Conservation (phyloP, 2,329 filamentous ascomycete genomes). For the Sporothrix euskadiensis region DNA sequence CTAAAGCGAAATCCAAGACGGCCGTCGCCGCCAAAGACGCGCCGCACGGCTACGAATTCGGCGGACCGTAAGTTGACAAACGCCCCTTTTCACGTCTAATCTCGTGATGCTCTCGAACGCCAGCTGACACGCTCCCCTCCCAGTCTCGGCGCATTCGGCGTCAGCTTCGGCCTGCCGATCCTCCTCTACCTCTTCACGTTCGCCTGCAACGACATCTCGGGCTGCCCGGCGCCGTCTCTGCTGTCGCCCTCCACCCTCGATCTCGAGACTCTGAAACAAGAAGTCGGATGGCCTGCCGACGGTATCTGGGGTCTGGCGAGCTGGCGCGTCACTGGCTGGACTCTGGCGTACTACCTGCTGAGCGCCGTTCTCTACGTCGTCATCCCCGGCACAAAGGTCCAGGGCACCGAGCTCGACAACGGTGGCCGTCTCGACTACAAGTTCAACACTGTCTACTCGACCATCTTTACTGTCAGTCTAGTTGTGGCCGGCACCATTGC, state of each 20-base stretch:
- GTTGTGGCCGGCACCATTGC: conserved; percentile 72
- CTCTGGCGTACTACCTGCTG: conserved; percentile 74
- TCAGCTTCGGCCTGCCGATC: conserved; percentile 78
- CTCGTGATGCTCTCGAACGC: neutral
- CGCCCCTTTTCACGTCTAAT: neutral
- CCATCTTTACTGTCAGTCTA: conserved; percentile 68
- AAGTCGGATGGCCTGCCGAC: conserved; percentile 76
- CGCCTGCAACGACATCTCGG: conserved; percentile 87
- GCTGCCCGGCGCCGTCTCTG: conserved; percentile 83
- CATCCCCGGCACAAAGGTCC: conserved; percentile 69
- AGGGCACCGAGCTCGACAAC: conserved; percentile 68
- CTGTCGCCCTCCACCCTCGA: conserved; percentile 71
- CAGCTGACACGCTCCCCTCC: neutral
- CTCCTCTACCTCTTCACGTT: conserved; percentile 79
- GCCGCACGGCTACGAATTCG: conserved; percentile 53
- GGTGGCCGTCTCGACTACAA: conserved; percentile 80
- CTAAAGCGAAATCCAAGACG: conserved; percentile 11
- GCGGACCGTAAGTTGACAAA: conserved; percentile 49
- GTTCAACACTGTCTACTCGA: conserved; percentile 77
- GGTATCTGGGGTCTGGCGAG: conserved; percentile 72
- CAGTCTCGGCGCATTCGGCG: conserved; percentile 73
- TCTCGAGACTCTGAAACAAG: conserved; percentile 70
- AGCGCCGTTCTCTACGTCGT: conserved; percentile 73
- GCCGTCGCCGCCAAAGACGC: conserved; percentile 1
- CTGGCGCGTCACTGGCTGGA: conserved; percentile 66